A percentile compares a stretch with the other conserved stretches of the same genome.
These are phyloP conservation scores for Viola pubescens DNA, from an alignment of 441 rosid species.

Conservation along the genomic window DNA sequence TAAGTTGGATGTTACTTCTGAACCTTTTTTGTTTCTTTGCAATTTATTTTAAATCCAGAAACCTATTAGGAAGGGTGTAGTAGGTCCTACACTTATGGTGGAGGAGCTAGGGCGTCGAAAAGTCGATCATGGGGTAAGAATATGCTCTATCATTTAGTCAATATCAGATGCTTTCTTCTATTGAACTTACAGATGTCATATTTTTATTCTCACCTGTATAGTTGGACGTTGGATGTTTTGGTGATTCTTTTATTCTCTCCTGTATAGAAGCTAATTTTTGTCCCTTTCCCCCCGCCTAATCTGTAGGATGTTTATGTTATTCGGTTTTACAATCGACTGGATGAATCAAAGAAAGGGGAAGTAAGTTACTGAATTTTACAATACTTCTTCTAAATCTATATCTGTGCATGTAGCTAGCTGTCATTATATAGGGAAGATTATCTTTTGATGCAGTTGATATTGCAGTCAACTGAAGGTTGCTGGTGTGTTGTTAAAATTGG, in stretches of 20 bases:
- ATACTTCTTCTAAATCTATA: background rate
- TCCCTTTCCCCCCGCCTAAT: background rate
- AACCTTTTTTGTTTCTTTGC: conserved; percentile 8
- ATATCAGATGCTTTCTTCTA: background rate
- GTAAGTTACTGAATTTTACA: conserved; percentile 40
- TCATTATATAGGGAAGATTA: background rate
- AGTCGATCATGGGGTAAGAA: conserved; percentile 56
- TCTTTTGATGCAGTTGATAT: background rate
- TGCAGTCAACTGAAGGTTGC: no score
- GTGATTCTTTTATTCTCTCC: background rate
- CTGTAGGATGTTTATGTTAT: conserved; percentile 68
- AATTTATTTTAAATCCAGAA: conserved; percentile 26
- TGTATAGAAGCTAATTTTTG: background rate
- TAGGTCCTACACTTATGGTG: conserved; percentile 70
- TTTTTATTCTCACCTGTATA: conserved; percentile 1
- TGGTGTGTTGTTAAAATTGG: background rate
- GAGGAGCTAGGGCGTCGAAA: conserved; percentile 82
- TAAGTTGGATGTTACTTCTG: background rate
- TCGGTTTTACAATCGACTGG: conserved; percentile 65
- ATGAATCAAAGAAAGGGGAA: conserved; percentile 79
- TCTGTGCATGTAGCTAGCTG: background rate
- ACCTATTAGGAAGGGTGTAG: conserved; percentile 83
- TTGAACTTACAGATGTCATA: background rate
- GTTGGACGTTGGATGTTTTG: background rate
- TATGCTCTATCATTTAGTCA: background rate